Evolutionary conservation across 169 alveolate species (phyloP).

Genomic region (Theileria equi): DNA sequence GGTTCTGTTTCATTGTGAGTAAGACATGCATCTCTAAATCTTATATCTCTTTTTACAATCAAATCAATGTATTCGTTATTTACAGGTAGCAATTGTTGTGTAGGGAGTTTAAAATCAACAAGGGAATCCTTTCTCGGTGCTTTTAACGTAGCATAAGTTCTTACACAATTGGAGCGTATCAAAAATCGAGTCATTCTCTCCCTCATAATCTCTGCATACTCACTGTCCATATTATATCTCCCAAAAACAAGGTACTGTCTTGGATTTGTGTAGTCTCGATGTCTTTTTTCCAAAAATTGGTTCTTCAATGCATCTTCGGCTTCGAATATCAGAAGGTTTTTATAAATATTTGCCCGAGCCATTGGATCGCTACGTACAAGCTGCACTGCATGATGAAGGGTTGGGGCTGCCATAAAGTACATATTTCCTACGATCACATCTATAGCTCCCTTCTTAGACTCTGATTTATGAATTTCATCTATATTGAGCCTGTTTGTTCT

Average conservation of each 20-base stretch:
- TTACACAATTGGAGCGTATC: slow-evolving; percentile 63
- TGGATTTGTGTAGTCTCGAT: slow-evolving; percentile 27
- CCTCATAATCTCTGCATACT: slow-evolving; percentile 5
- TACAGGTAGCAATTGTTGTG: slow-evolving; percentile 52
- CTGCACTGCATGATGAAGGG: slow-evolving; percentile 60
- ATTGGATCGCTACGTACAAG: slow-evolving; percentile 57
- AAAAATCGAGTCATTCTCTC: slow-evolving; percentile 58
- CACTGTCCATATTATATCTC: background rate
- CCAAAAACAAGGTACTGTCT: slow-evolving; percentile 58
- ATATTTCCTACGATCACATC: slow-evolving; percentile 49
- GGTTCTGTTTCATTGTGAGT: slow-evolving; percentile 16
- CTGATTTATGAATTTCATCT: background rate
- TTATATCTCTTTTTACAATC: slow-evolving; percentile 14
- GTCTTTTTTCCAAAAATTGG: slow-evolving; percentile 9
- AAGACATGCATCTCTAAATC: slow-evolving; percentile 27
- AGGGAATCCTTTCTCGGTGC: slow-evolving; percentile 52
- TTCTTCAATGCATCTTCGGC: slow-evolving; percentile 47
- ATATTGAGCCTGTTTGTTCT: slow-evolving; percentile 1
- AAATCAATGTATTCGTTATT: slow-evolving; percentile 22
- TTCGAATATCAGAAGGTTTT: slow-evolving; percentile 53
- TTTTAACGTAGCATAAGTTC: slow-evolving; percentile 36
- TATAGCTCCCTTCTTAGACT: slow-evolving; percentile 33
- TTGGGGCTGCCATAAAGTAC: slow-evolving; percentile 57
- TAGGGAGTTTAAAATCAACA: slow-evolving; percentile 43
- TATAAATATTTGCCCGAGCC: slow-evolving; percentile 53